Percentiles rank a stretch among this genome's conserved stretches.
Evolutionary conservation across 2,329 filamentous ascomycete species (phyloP).

Genomic region (Parascedosporium putredinis): DNA sequence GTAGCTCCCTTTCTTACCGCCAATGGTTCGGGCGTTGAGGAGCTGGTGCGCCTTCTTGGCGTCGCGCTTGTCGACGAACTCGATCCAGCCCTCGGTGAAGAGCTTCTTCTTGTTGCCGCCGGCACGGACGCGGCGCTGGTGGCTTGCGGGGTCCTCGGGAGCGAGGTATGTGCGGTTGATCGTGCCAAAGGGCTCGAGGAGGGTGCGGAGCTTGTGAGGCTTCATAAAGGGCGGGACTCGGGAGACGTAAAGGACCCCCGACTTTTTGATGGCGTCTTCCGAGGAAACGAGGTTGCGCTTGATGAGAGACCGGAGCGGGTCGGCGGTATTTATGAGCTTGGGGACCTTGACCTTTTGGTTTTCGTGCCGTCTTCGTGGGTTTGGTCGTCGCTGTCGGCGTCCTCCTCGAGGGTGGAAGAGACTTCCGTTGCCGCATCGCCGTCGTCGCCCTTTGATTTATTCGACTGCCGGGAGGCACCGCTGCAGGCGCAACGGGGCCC

Average conservation of each 20-base stretch:
- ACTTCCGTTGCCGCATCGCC: neutral
- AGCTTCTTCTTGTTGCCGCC: conserved; percentile 76
- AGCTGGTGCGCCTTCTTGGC: conserved; percentile 68
- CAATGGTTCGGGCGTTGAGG: conserved; percentile 67
- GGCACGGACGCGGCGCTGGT: conserved; percentile 54
- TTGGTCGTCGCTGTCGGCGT: conserved; percentile 17
- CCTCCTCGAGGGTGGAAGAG: neutral
- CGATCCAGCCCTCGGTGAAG: conserved; percentile 81
- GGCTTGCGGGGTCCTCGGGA: conserved; percentile 59
- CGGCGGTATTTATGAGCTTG: conserved; percentile 14
- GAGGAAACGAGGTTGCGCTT: conserved; percentile 60
- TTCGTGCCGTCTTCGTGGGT: conserved; percentile 13
- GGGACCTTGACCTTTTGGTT: conserved; percentile 29
- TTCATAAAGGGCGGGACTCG: conserved; percentile 86
- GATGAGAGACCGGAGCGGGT: conserved; percentile 27
- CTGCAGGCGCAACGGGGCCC: conserved; percentile 7
- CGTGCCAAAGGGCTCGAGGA: conserved; percentile 63
- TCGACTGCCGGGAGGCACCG: neutral
- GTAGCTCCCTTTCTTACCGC: conserved; percentile 73
- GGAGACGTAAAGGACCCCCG: conserved; percentile 74
- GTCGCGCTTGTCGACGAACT: conserved; percentile 65
- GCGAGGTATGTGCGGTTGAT: conserved; percentile 72
- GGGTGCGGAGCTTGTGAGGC: conserved; percentile 62
- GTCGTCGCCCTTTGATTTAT: neutral
- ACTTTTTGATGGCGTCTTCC: conserved; percentile 56